Evolutionary conservation across 2,329 filamentous ascomycete species (phyloP), one percentile per base, ranked within the genome.

Genomic region (Aschersonia sp.): DNA sequence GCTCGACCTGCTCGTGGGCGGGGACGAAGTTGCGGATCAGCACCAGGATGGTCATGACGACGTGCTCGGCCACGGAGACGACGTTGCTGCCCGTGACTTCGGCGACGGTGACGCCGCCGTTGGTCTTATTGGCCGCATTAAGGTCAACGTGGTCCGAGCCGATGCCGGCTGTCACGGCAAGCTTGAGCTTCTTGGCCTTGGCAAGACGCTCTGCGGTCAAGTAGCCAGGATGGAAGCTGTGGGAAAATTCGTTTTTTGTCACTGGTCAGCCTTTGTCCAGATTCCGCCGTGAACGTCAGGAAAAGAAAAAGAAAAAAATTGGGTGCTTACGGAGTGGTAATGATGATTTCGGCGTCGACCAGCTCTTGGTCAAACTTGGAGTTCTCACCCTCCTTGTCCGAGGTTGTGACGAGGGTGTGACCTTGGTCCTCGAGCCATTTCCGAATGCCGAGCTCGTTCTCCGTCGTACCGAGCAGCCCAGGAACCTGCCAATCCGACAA

Each of bases 31-130:
- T 98, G 73, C 92, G 89, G 67, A 97, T 83, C 47, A 98, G 83
- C 55, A 83, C 69, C 46, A 98, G 85, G 69, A 97, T 97, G 67
- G 92, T 98, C 92, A 98, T 97, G 72, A 98, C 71, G 59, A 98
- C 92, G 73, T 98, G 92, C 79, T 98, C 92, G 51, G 92, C 92
- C 54, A 98, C 92, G 46, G 92, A 97, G 60, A 96, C 89, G 60
- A 98, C 92, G 68, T 98, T 98, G 72, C 85, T 94, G 63, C 92
- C 92, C 8, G 92, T 98, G 55, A 98, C 92, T 70, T 98, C 92
- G 54, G 88, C 89, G 53, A 98, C 92, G 58, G 89, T 98, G 71
- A 97, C 73, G 65, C 92, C 92, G 61, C 90, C 90, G 67, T 98
- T 98, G 71, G 89, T 96, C 75, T 83, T 89, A 84, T 97, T 97